These are phyloP conservation scores for Trichophyton benhamiae DNA, from an alignment of 2,329 filamentous ascomycete species.

Conservation along the genomic window DNA sequence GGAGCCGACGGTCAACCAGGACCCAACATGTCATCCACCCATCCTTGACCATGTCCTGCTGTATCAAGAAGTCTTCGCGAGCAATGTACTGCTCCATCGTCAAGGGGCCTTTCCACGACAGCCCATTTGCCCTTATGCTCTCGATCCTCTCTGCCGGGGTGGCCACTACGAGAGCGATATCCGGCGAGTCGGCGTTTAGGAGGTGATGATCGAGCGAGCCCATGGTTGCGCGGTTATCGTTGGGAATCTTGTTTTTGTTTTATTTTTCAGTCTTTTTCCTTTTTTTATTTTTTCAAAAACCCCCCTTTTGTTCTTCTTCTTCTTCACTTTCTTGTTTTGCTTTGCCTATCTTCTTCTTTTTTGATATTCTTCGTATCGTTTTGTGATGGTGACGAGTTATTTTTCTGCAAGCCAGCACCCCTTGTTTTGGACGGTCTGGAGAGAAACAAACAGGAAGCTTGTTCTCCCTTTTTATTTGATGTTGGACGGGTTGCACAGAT, in stretches of 20 bases:
- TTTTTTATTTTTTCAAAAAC: background rate
- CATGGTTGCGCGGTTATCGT: conserved; percentile 18
- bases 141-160: conserved; percentile 42
- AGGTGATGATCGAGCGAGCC: conserved; percentile 29
- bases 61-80: conserved; percentile 43
- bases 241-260: background rate
- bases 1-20: conserved; percentile 38
- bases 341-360: too few relatives aligned
- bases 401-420: background rate
- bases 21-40: conserved; percentile 49
- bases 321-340: too few relatives aligned
- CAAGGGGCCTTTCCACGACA: conserved; percentile 47
- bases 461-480: background rate
- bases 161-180: conserved; percentile 43
- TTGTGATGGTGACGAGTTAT: background rate
- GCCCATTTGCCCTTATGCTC: conserved; percentile 43
- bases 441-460: conserved; percentile 1
- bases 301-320: too few relatives aligned
- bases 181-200: conserved; percentile 38
- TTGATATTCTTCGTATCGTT: too few relatives aligned
- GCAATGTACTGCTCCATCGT: conserved; percentile 44
- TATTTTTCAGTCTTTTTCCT: background rate
- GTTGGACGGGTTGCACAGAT: background rate
- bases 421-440: background rate
- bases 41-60: conserved; percentile 41